phyloP scores from a whole-genome alignment of 768 basidiomycete species.

The Xerocomellus chrysenteron region DNA sequence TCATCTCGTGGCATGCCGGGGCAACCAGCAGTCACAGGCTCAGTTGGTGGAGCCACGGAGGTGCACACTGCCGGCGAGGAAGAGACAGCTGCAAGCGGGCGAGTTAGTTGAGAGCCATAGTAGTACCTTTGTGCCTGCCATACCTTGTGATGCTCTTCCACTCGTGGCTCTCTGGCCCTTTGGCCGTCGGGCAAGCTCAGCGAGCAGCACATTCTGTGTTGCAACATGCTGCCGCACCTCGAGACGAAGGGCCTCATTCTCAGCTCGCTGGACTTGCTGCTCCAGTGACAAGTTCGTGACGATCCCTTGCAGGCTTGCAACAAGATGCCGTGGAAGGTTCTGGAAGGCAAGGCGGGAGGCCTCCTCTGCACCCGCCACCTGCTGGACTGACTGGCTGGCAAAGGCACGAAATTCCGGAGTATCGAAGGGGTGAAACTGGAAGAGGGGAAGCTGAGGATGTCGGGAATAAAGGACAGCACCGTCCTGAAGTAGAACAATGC shows the following conservation, averaged over 20 bases:
- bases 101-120: too few relatives aligned
- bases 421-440: slow-evolving; percentile 29
- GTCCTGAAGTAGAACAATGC: slow-evolving; percentile 36
- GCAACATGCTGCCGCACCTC: background rate
- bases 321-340: slow-evolving; percentile 21
- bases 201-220: background rate
- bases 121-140: too few relatives aligned
- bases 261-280: background rate
- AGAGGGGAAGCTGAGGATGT: slow-evolving; percentile 24
- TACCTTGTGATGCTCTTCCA: background rate
- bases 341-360: slow-evolving; percentile 14
- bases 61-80: too few relatives aligned
- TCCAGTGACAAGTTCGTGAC: background rate
- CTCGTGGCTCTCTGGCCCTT: background rate
- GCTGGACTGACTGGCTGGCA: background rate
- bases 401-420: background rate
- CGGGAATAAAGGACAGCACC: slow-evolving; percentile 27
- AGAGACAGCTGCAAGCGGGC: too few relatives aligned
- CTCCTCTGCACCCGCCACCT: slow-evolving; percentile 18
- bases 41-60: too few relatives aligned
- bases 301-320: background rate
- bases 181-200: background rate
- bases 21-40: too few relatives aligned
- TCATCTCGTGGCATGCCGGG: too few relatives aligned
- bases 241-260: background rate